These are phyloP conservation scores for Alliaria petiolata DNA, from an alignment of 345 rosid species.

Conservation along the genomic window DNA sequence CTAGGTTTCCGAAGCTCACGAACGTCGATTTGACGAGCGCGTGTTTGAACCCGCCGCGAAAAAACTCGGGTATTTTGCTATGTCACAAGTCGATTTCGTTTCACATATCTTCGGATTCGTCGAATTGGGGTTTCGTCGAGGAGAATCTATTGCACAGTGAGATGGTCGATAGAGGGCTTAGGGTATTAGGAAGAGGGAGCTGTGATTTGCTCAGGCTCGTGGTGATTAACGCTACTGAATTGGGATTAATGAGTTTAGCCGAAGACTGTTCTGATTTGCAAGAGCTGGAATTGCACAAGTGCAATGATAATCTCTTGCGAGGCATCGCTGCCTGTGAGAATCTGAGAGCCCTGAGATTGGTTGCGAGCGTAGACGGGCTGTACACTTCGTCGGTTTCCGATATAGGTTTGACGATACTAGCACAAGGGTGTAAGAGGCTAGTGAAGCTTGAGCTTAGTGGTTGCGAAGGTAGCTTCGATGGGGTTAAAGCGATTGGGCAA, in stretches of 20 bases:
- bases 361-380: constrained; percentile 59
- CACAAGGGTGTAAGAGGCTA: constrained; percentile 85
- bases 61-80: constrained; percentile 51
- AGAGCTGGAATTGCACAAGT: constrained; percentile 71
- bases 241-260: constrained; percentile 58
- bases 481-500: constrained; percentile 93
- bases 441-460: constrained; percentile 89
- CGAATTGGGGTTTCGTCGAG: constrained; percentile 37
- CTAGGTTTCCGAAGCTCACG: constrained; percentile 67
- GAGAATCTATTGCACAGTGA: constrained; percentile 51
- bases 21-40: constrained; percentile 48
- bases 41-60: constrained; percentile 42
- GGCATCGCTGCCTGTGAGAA: constrained; percentile 80
- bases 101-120: constrained; percentile 37
- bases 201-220: constrained; percentile 68
- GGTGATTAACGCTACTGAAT: constrained; percentile 67
- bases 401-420: constrained; percentile 88
- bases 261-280: constrained; percentile 63
- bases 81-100: constrained; percentile 40
- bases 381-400: constrained; percentile 70
- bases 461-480: constrained; percentile 95
- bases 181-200: constrained; percentile 48
- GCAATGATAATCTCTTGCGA: constrained; percentile 63
- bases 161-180: constrained; percentile 57
- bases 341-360: constrained; percentile 68